A percentile compares a stretch with the other conserved stretches of the same genome.
Evolutionary conservation across 768 basidiomycete species (phyloP).

Genomic region (Tylopilus balloui): DNA sequence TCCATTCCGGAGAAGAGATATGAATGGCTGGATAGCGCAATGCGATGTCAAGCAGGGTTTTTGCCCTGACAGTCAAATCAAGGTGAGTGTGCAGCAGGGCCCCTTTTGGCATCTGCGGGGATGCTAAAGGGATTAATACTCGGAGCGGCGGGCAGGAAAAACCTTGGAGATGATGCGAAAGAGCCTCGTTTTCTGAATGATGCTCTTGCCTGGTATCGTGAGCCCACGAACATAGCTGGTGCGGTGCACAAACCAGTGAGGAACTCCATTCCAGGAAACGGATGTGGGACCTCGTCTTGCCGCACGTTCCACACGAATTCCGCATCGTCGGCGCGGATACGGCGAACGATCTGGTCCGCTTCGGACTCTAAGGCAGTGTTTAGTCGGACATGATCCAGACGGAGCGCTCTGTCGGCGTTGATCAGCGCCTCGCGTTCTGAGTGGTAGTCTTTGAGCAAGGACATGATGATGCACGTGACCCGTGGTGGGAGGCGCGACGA

Average conservation of each 20-base stretch:
- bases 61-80: constrained; percentile 63
- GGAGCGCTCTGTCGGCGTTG: constrained; percentile 43
- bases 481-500: neutral
- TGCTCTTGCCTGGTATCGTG: constrained; percentile 39
- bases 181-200: constrained; percentile 58
- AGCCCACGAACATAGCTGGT: neutral
- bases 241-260: constrained; percentile 49
- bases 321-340: constrained; percentile 52
- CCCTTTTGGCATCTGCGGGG: constrained; percentile 71
- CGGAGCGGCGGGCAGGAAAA: neutral
- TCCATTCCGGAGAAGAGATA: constrained; percentile 40
- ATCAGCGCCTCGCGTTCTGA: constrained; percentile 30
- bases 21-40: constrained; percentile 57
- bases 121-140: neutral
- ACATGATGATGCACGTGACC: constrained; percentile 11
- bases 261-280: constrained; percentile 78
- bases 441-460: constrained; percentile 18
- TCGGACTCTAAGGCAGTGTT: constrained; percentile 38
- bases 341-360: constrained; percentile 55
- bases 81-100: constrained; percentile 70
- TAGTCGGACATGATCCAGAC: constrained; percentile 40
- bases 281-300: constrained; percentile 49
- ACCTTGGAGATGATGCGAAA: constrained; percentile 63
- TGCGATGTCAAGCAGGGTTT: constrained; percentile 49
- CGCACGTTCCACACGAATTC: constrained; percentile 55